Base-by-base conservation (phyloP, 2,329 filamentous ascomycete species). In the Colletotrichum coccodes region DNA sequence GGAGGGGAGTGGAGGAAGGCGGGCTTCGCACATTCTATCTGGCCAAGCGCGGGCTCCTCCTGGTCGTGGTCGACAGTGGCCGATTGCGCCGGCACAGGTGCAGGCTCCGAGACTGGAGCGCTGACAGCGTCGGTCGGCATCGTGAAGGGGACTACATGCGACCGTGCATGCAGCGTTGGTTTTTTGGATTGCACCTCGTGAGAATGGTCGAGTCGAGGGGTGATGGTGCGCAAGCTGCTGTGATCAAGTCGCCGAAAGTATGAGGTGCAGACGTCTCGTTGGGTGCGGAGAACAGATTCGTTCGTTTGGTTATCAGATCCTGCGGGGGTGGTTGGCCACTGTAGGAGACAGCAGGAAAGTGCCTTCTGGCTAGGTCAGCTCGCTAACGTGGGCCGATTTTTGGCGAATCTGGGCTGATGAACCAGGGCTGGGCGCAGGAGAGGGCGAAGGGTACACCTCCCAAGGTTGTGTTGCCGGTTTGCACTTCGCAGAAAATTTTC, bases 1-100 rank as follows among this genome's bases (percentile, higher is more conserved):
- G 89, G 89, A 47, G 89, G 89, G 72, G 89, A 91, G 76, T 90
- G 85, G 64, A 91, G 79, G 73, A 87, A 87, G 68, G 78, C 81
- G 34, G 82, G 79, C 71, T 85, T 82, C 57, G 80, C 76, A 71
- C 77, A 78, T 68, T 80, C 76, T 66, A 76, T 74, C 65, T 77
- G 72, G 60, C 72, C 73, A 70, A 75, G 68, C 53, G 71, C 72
- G 58, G 66, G 62, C 44, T 68, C 75, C 63, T 65, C 52, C 66
- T 59, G 71, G 66, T 56, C 72, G 71, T 60, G 72, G 65, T 73
- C 72, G 58, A 72, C 63, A 56, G 61, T 61, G 57, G 62, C 68
- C 68, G 71, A 72, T 68, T 58, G 57, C 36, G 66, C 68, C 63
- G 70, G 74, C 71, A 70, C 60, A 66, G 73, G 68, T 70, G 58